Percentiles rank a stretch among this genome's conserved stretches.
phyloP scores from a whole-genome alignment of 208 protist genomes.

The Acanthamoeba healyi region DNA sequence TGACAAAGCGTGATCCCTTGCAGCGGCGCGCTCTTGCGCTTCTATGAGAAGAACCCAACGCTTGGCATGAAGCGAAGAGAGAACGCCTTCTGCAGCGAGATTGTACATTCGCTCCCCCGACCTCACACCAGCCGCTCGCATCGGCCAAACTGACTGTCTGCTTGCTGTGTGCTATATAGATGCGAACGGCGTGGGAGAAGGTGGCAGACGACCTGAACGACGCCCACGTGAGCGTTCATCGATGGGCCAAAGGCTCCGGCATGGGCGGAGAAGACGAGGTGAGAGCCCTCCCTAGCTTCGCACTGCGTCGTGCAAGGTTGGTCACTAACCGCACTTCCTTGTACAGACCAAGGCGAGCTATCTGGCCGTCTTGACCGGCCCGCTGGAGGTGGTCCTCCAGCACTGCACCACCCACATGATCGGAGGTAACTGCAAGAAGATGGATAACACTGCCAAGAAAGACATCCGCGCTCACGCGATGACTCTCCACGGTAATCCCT shows the following conservation, averaged over 20 bases:
- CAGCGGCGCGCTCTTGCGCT: constrained; percentile 53
- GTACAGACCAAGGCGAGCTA: constrained; percentile 4
- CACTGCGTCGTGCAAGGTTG: neutral
- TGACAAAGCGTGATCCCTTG: too few relatives aligned
- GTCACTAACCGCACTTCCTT: neutral
- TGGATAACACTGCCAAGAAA: constrained; percentile 14
- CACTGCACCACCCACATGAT: constrained; percentile 23
- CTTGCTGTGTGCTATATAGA: neutral
- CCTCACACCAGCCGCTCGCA: too few relatives aligned
- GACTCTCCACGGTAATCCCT: too few relatives aligned
- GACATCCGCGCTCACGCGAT: constrained; percentile 3
- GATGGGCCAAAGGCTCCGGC: neutral
- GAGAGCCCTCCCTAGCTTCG: neutral
- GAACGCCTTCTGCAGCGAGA: constrained; percentile 31
- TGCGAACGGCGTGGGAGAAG: constrained; percentile 10
- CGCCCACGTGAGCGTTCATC: constrained; percentile 26
- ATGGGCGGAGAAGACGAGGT: constrained; percentile 2
- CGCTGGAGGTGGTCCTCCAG: constrained; percentile 45
- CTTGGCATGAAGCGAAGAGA: neutral
- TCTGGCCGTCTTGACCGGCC: constrained; percentile 14
- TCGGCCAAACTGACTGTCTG: too few relatives aligned
- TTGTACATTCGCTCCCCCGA: neutral
- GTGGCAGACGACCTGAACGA: constrained; percentile 47
- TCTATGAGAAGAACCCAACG: constrained; percentile 66
- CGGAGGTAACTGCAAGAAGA: neutral